Percentiles rank a stretch among this genome's conserved stretches.
Evolutionary conservation across 768 basidiomycete species (phyloP).

Genomic region (Suillus lakei): DNA sequence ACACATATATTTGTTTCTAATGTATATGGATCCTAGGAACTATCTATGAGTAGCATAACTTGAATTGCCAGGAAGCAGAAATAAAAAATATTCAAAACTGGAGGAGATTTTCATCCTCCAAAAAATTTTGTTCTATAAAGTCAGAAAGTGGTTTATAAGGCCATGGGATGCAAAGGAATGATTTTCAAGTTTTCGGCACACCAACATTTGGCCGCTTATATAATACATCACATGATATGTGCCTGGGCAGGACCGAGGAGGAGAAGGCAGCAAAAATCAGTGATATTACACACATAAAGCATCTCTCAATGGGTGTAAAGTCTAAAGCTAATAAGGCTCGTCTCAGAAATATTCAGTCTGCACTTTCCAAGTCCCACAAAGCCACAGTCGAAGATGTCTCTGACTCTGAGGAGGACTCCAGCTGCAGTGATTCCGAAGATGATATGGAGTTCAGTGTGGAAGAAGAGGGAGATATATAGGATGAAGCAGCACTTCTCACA

Average conservation of each 20-base stretch:
- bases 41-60: background rate
- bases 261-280: conserved; percentile 1
- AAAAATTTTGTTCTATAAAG: background rate
- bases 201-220: background rate
- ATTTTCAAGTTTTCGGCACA: background rate
- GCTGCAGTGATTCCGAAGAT: no score
- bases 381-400: no score
- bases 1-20: conserved; percentile 6
- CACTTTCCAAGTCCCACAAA: no score
- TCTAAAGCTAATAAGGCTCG: background rate
- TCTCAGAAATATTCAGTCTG: background rate
- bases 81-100: background rate
- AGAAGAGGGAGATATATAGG: no score
- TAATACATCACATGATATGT: background rate
- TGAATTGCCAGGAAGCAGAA: conserved; percentile 1
- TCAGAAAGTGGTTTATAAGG: background rate
- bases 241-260: background rate
- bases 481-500: no score
- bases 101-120: background rate
- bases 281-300: background rate
- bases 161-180: background rate
- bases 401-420: no score
- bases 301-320: background rate
- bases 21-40: background rate
- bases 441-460: no score